A percentile compares a stretch with the other conserved stretches of the same genome.
Evolutionary conservation across 2,329 filamentous ascomycete genomes (phyloP).

Genomic region (Exophiala phaeomuriformis): DNA sequence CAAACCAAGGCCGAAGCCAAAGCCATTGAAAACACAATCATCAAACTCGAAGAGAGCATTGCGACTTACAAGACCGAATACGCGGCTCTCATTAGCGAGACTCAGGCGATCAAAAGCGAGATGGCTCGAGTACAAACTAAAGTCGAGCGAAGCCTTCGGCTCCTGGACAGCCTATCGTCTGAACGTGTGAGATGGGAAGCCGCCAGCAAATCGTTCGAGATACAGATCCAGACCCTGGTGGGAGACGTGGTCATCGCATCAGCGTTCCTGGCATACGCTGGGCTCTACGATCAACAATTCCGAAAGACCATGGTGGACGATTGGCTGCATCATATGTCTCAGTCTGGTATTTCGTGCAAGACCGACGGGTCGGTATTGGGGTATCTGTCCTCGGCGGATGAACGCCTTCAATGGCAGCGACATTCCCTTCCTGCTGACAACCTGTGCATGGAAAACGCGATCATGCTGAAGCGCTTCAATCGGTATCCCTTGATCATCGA

Average conservation of each 20-base stretch:
- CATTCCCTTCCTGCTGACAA: constrained; percentile 92
- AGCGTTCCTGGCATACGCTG: constrained; percentile 92
- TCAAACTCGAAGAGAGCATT: constrained; percentile 79
- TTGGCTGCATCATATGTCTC: constrained; percentile 85
- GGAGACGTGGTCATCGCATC: constrained; percentile 95
- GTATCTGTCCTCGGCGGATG: constrained; percentile 92
- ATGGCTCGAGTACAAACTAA: constrained; percentile 97
- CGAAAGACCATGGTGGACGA: constrained; percentile 96
- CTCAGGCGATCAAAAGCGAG: constrained; percentile 91
- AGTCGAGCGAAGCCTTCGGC: constrained; percentile 88
- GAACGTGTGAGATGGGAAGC: constrained; percentile 93
- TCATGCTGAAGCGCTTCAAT: constrained; percentile 96
- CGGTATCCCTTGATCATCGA: constrained; percentile 97
- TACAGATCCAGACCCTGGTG: constrained; percentile 91
- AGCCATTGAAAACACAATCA: constrained; percentile 82
- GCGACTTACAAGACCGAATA: constrained; percentile 94
- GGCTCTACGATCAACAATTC: constrained; percentile 96
- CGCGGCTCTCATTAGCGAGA: constrained; percentile 90
- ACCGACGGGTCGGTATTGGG: constrained; percentile 89
- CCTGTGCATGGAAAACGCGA: constrained; percentile 96
- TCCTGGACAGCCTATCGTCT: constrained; percentile 90
- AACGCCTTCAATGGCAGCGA: constrained; percentile 89
- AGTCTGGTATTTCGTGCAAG: constrained; percentile 92
- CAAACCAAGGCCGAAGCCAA: constrained; percentile 90
- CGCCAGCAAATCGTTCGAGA: constrained; percentile 95